phyloP scores from a whole-genome alignment of 106 monocot genomes.

The Platanthera guangdongensis region DNA sequence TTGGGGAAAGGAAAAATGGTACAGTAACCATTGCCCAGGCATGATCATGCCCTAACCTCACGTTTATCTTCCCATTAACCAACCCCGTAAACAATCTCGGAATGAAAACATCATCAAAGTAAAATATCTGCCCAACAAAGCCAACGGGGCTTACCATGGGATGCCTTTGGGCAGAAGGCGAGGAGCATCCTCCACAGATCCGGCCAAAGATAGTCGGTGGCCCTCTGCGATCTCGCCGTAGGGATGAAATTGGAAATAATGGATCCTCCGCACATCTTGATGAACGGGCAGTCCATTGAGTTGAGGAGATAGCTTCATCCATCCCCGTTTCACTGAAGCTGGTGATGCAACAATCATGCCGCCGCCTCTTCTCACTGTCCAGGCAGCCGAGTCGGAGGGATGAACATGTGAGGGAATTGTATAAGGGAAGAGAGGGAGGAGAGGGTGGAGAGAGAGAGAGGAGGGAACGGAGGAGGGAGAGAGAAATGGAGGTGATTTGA shows the following conservation, averaged over 20 bases:
- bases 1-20: background rate
- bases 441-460: no score
- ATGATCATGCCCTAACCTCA: background rate
- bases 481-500: no score
- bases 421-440: no score
- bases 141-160: conserved; percentile 7
- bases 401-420: no score
- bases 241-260: conserved; percentile 19
- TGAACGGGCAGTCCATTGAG: no score
- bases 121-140: background rate
- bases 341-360: no score
- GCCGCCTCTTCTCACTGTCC: no score
- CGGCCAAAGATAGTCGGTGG: conserved; percentile 38
- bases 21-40: background rate
- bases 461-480: no score
- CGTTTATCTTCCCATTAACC: background rate
- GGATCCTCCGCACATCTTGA: conserved; percentile 20
- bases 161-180: background rate
- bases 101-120: background rate
- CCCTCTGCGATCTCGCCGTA: conserved; percentile 11
- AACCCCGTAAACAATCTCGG: background rate
- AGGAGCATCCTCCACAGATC: conserved; percentile 18
- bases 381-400: no score
- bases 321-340: no score
- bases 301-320: no score